phyloP scores from a whole-genome alignment of 73 alveolate genomes.

The Paramecium sexaurelia region DNA sequence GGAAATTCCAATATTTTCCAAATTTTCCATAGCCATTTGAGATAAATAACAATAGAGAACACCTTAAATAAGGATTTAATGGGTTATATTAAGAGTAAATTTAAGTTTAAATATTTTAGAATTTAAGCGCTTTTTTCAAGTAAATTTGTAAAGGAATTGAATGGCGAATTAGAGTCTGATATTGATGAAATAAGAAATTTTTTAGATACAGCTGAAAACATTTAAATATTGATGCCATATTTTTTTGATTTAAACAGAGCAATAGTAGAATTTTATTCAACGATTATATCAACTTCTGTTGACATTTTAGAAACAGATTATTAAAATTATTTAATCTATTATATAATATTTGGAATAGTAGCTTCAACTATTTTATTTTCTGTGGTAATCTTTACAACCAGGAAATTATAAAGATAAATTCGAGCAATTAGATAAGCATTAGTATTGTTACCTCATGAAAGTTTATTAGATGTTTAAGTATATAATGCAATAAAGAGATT shows the following conservation, averaged over 20 bases:
- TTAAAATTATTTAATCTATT: neutral
- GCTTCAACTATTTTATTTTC: neutral
- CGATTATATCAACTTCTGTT: neutral
- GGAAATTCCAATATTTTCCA: neutral
- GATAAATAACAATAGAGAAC: neutral
- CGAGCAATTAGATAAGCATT: neutral
- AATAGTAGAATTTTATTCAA: neutral
- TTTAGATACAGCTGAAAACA: neutral
- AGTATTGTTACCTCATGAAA: neutral
- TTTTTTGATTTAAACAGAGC: neutral
- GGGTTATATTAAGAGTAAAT: neutral
- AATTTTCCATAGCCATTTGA: neutral
- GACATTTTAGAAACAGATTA: neutral
- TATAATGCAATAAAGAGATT: slow-evolving; percentile 12
- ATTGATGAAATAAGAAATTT: neutral
- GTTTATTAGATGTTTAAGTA: neutral
- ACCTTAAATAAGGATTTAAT: neutral
- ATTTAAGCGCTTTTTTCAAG: neutral
- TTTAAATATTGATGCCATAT: neutral
- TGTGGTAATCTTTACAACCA: neutral
- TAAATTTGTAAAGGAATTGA: neutral
- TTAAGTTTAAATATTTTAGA: neutral
- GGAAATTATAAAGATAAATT: neutral
- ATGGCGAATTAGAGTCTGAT: neutral
- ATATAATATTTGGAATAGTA: neutral